A percentile compares a stretch with the other conserved stretches of the same genome.
phyloP scores from a whole-genome alignment of 2,329 filamentous ascomycete genomes.

The Sporothrix brasiliensis region DNA sequence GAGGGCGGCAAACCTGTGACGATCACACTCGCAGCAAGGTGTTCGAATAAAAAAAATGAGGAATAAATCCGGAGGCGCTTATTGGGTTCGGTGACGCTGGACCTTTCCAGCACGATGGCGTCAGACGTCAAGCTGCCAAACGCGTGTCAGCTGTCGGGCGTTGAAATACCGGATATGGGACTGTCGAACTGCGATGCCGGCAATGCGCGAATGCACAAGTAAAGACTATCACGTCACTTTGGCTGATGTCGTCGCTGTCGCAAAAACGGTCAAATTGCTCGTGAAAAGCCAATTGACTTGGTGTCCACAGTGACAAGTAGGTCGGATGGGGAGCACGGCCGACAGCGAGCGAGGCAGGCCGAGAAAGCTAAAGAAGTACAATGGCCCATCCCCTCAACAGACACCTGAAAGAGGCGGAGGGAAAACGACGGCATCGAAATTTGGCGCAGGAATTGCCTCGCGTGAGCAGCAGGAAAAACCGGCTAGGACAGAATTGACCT shows the following conservation, averaged over 20 bases:
- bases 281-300: constrained; percentile 11
- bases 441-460: constrained; percentile 27
- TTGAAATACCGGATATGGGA: not conserved
- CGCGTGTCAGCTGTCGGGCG: constrained; percentile 12
- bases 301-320: not conserved
- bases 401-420: constrained; percentile 6
- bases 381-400: constrained; percentile 4
- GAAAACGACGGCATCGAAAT: not conserved
- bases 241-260: constrained; percentile 17
- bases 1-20: not conserved
- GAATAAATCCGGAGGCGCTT: not conserved
- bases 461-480: constrained; percentile 29
- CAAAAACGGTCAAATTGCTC: not conserved
- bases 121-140: constrained; percentile 1
- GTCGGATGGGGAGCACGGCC: constrained; percentile 6
- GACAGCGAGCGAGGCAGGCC: constrained; percentile 12
- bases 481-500: constrained; percentile 9
- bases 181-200: not conserved
- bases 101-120: constrained; percentile 11
- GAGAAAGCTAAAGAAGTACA: constrained; percentile 16
- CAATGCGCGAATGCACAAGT: not conserved
- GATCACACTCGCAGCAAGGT: not conserved
- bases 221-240: constrained; percentile 13
- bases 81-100: constrained; percentile 18
- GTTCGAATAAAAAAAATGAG: not conserved